These are phyloP conservation scores for Medicago truncatula DNA, from an alignment of 306 rosid species.

Conservation along the genomic window MtrunA17r5.0-ANR NC_053042.1:38692501-38693000, in stretches of 20 bases:
- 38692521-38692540: no score
- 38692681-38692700: slow-evolving; percentile 12
- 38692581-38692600: background rate
- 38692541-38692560: background rate
- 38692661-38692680: background rate
- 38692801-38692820: background rate
- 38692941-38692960: background rate
- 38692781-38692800: background rate
- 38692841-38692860: background rate
- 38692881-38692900: background rate
- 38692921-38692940: background rate
- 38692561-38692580: background rate
- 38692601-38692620: background rate
- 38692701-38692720: slow-evolving; percentile 18
- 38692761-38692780: background rate
- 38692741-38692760: background rate
- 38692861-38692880: background rate
- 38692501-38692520: no score
- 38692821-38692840: background rate
- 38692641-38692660: background rate
- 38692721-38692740: background rate
- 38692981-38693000: background rate
- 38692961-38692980: background rate
- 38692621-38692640: slow-evolving; percentile 1
- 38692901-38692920: background rate